Evolutionary conservation across 257 asterid species (phyloP).

Genomic region (Buddleja alternifolia): DNA sequence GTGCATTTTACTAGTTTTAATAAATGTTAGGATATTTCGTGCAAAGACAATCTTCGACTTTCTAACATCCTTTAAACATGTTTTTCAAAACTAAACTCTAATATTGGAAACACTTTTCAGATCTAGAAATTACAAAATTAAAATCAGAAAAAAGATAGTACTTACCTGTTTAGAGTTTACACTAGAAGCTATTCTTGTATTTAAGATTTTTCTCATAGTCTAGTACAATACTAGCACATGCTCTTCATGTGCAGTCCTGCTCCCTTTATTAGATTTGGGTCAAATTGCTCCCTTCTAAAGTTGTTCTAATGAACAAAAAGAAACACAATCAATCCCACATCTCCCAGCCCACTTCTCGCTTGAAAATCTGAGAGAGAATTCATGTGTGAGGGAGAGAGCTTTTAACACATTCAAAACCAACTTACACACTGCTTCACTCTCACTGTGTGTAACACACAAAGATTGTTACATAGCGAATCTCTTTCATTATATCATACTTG

Average conservation of each 20-base stretch:
- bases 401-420: background rate
- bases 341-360: conserved; percentile 17
- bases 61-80: conserved; percentile 20
- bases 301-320: conserved; percentile 7
- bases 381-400: conserved; percentile 13
- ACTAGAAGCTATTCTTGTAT: background rate
- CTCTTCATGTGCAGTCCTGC: conserved; percentile 34
- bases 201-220: background rate
- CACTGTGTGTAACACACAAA: background rate
- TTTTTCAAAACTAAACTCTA: background rate
- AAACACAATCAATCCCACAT: conserved; percentile 12
- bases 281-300: conserved; percentile 32
- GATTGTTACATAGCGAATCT: background rate
- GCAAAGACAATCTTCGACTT: background rate
- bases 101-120: conserved; percentile 15
- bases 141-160: conserved; percentile 11
- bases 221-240: conserved; percentile 35
- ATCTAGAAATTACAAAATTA: background rate
- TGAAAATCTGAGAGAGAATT: conserved; percentile 38
- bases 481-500: background rate
- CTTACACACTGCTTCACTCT: background rate
- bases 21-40: no score
- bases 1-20: no score
- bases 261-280: conserved; percentile 35
- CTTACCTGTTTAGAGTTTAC: conserved; percentile 6